A percentile compares a stretch with the other conserved stretches of the same genome.
These are phyloP conservation scores for Lepiota brunneoincarnata DNA, from an alignment of 768 basidiomycete genomes.

Conservation along the genomic window DNA sequence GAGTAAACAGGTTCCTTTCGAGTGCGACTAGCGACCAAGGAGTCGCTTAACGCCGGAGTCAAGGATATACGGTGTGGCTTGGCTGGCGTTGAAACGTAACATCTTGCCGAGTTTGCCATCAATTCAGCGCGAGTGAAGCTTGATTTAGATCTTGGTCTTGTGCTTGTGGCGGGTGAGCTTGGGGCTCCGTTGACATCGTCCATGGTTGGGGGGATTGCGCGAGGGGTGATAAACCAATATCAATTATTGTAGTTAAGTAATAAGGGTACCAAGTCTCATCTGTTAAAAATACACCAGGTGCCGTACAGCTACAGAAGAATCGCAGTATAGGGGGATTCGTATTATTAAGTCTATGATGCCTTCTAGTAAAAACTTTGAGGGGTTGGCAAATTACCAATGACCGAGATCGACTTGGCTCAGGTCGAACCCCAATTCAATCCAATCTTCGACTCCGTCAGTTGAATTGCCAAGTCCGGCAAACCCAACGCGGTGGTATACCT, in stretches of 20 bases:
- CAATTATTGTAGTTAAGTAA: neutral
- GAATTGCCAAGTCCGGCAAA: slow-evolving; percentile 53
- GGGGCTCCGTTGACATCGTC: too few relatives aligned
- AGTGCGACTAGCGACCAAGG: too few relatives aligned
- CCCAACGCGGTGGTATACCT: slow-evolving; percentile 65
- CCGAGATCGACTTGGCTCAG: slow-evolving; percentile 45
- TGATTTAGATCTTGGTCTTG: too few relatives aligned
- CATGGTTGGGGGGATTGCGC: too few relatives aligned
- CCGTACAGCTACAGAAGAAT: neutral
- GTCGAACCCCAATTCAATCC: slow-evolving; percentile 68
- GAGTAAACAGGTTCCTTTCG: too few relatives aligned
- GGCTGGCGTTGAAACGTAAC: too few relatives aligned
- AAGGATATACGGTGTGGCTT: too few relatives aligned
- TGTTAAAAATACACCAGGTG: neutral
- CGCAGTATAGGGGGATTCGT: neutral
- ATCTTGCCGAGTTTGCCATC: too few relatives aligned
- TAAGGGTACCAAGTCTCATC: neutral
- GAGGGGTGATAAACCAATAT: too few relatives aligned
- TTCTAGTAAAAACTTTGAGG: neutral
- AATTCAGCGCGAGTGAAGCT: too few relatives aligned
- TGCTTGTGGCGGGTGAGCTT: too few relatives aligned
- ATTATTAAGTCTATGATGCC: neutral
- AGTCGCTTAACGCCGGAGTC: too few relatives aligned
- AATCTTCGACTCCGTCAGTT: slow-evolving; percentile 39
- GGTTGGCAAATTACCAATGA: slow-evolving; percentile 51